Conservation (phyloP, 1,139 yeast species). For the Nakaseomyces uthaithaninus region DNA sequence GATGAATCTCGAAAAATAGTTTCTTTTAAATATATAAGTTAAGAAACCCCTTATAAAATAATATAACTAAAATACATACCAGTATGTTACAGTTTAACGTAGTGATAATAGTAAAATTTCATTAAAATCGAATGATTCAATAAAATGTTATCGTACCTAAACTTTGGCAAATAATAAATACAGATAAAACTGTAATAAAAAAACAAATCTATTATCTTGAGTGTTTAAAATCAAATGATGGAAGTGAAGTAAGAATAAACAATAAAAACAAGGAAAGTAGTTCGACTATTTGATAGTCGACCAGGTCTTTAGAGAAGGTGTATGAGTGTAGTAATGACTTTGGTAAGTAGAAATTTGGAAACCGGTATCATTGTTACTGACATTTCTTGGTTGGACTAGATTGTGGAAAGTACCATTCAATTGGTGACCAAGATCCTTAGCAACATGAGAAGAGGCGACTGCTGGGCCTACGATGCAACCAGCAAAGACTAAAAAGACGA, state of each 20-base stretch:
- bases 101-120: slow-evolving; percentile 1
- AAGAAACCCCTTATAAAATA: slow-evolving; percentile 5
- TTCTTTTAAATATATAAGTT: slow-evolving; percentile 3
- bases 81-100: slow-evolving; percentile 5
- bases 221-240: slow-evolving; percentile 7
- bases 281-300: slow-evolving; percentile 51
- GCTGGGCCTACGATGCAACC: slow-evolving; percentile 90
- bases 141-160: slow-evolving; percentile 3
- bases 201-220: slow-evolving; percentile 7
- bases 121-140: not conserved
- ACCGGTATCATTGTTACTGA: slow-evolving; percentile 78
- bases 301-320: slow-evolving; percentile 48
- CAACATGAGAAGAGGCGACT: slow-evolving; percentile 47
- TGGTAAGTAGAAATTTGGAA: slow-evolving; percentile 42
- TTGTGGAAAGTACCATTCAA: slow-evolving; percentile 53
- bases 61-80: slow-evolving; percentile 7
- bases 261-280: slow-evolving; percentile 7
- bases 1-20: slow-evolving; percentile 3
- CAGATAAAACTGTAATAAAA: slow-evolving; percentile 5
- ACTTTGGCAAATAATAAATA: slow-evolving; percentile 4
- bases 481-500: slow-evolving; percentile 60
- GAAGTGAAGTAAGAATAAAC: slow-evolving; percentile 9
- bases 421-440: slow-evolving; percentile 32
- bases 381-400: slow-evolving; percentile 82
- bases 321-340: slow-evolving; percentile 47